A percentile compares a stretch with the other conserved stretches of the same genome.
Conservation (phyloP, 805 yeast species). For the Starmerella kuoi region DNA sequence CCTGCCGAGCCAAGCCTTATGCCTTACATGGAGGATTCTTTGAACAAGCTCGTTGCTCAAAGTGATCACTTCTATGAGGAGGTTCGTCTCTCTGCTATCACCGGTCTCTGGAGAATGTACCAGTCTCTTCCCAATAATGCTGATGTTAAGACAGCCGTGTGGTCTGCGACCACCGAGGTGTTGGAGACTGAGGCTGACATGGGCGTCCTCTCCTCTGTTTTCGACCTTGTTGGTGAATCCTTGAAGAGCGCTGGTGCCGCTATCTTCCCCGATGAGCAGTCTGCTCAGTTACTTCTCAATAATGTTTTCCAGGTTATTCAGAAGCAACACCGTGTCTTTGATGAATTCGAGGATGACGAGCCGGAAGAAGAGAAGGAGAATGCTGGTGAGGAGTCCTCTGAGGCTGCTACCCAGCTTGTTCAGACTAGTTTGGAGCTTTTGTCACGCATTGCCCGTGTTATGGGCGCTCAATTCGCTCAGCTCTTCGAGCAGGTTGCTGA, state of each 20-base stretch:
- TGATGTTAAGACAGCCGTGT: slow-evolving; percentile 49
- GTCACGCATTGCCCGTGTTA: slow-evolving; percentile 59
- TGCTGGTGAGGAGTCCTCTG: slow-evolving; percentile 42
- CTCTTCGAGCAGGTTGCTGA: slow-evolving; percentile 63
- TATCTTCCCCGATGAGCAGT: slow-evolving; percentile 43
- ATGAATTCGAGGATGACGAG: slow-evolving; percentile 41
- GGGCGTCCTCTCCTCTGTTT: slow-evolving; percentile 63
- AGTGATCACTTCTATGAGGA: slow-evolving; percentile 75
- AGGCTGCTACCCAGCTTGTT: slow-evolving; percentile 54
- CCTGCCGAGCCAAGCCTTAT: slow-evolving; percentile 33
- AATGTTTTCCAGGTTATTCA: slow-evolving; percentile 62
- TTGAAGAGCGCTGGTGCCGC: slow-evolving; percentile 58
- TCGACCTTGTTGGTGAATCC: slow-evolving; percentile 62
- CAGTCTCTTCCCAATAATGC: slow-evolving; percentile 55
- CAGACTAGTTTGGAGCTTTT: slow-evolving; percentile 81
- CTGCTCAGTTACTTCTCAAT: slow-evolving; percentile 55
- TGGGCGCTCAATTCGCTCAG: slow-evolving; percentile 65
- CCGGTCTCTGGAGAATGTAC: slow-evolving; percentile 71
- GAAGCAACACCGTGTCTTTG: slow-evolving; percentile 51
- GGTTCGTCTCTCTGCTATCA: slow-evolving; percentile 75
- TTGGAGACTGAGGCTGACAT: slow-evolving; percentile 75
- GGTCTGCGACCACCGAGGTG: slow-evolving; percentile 49
- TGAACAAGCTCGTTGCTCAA: slow-evolving; percentile 52
- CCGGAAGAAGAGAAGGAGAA: slow-evolving; percentile 44
- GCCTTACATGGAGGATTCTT: slow-evolving; percentile 16